Evolutionary conservation across 192 early-diverging fungal species (phyloP).

Genomic region (Coemansia sp.): DNA sequence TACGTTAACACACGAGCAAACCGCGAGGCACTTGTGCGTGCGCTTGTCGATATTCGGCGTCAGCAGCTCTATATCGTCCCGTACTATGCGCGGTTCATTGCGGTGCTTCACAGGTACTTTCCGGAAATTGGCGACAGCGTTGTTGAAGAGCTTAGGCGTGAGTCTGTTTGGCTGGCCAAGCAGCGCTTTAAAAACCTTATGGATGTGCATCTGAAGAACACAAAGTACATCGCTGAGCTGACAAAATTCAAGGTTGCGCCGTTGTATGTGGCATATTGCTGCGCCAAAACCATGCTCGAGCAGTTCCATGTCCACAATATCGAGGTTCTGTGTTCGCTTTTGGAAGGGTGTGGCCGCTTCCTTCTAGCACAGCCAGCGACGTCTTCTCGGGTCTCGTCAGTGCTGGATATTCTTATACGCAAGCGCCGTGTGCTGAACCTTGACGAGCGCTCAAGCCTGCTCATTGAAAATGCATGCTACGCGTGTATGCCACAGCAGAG

Average conservation of each 20-base stretch:
- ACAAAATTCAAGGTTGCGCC: slow-evolving; percentile 91
- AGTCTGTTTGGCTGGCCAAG: slow-evolving; percentile 66
- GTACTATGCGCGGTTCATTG: slow-evolving; percentile 88
- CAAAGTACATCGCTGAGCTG: slow-evolving; percentile 86
- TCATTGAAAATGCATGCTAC: slow-evolving; percentile 95
- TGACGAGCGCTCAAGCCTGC: slow-evolving; percentile 77
- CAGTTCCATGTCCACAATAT: slow-evolving; percentile 83
- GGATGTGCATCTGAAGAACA: slow-evolving; percentile 59
- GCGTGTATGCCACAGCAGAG: slow-evolving; percentile 82
- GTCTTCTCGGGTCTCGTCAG: slow-evolving; percentile 60
- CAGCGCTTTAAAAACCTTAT: slow-evolving; percentile 59
- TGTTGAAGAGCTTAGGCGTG: slow-evolving; percentile 57
- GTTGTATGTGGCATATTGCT: slow-evolving; percentile 76
- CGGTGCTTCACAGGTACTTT: slow-evolving; percentile 81
- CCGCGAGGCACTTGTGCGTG: slow-evolving; percentile 73
- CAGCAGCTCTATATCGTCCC: slow-evolving; percentile 82
- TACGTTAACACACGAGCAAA: slow-evolving; percentile 82
- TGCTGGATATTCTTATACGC: slow-evolving; percentile 86
- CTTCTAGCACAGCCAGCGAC: slow-evolving; percentile 79
- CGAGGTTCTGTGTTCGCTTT: slow-evolving; percentile 73
- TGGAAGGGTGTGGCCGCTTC: slow-evolving; percentile 91
- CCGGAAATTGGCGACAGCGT: slow-evolving; percentile 80
- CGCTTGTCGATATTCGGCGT: slow-evolving; percentile 76
- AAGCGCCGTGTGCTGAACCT: slow-evolving; percentile 84
- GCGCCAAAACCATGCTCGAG: slow-evolving; percentile 82